A percentile compares a stretch with the other conserved stretches of the same genome.
Conservation (phyloP, 768 basidiomycete species). For the Boletus speciosus region DNA sequence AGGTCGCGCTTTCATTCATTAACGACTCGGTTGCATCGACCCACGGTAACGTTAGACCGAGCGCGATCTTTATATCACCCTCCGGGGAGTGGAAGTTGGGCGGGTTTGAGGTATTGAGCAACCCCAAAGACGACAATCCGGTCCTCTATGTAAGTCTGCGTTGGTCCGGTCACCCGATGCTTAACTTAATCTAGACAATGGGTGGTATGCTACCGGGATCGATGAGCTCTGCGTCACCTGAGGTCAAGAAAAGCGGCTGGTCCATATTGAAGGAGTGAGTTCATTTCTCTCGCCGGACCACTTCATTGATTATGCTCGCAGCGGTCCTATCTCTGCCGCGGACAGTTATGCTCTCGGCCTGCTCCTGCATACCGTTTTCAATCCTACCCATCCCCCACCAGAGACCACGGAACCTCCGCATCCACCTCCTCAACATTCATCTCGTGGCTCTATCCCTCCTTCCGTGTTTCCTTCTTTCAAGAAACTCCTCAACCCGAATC, state of each 20-base stretch:
- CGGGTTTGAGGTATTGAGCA: conserved; percentile 89
- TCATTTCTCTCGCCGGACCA: neutral
- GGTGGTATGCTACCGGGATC: conserved; percentile 63
- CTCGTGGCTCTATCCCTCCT: conserved; percentile 72
- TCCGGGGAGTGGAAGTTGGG: conserved; percentile 97
- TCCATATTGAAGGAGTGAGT: conserved; percentile 74
- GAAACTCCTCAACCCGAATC: conserved; percentile 85
- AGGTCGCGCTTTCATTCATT: conserved; percentile 89
- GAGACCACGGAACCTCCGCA: conserved; percentile 68
- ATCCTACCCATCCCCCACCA: conserved; percentile 71
- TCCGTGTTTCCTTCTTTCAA: conserved; percentile 79
- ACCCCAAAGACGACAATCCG: conserved; percentile 71
- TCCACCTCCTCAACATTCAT: conserved; percentile 71
- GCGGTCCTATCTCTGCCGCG: conserved; percentile 54
- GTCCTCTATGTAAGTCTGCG: conserved; percentile 69
- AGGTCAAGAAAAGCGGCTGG: conserved; percentile 89
- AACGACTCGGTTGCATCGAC: conserved; percentile 81
- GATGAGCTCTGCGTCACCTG: conserved; percentile 66
- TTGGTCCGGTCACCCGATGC: conserved; percentile 8
- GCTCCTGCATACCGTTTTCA: conserved; percentile 83
- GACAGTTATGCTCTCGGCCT: conserved; percentile 90
- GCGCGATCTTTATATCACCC: conserved; percentile 84
- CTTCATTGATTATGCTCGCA: conserved; percentile 17
- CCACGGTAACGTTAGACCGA: conserved; percentile 74
- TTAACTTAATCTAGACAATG: conserved; percentile 48